These are phyloP conservation scores for Biancaea sappan DNA, from an alignment of 306 rosid genomes.

Conservation along the genomic window DNA sequence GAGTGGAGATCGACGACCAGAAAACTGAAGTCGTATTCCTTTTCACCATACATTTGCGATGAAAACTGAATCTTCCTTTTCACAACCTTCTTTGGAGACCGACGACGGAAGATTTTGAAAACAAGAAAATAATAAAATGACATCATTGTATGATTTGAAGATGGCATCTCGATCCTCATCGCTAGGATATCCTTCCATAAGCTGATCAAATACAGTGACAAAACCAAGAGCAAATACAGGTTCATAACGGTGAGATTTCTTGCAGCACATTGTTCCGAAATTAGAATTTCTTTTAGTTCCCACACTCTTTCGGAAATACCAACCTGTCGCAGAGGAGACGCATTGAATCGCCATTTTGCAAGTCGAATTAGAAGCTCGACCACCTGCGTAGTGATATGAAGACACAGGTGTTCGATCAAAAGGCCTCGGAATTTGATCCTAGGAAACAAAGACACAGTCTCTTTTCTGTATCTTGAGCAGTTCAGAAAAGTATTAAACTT, in stretches of 20 bases:
- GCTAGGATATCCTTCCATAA: slow-evolving; percentile 93
- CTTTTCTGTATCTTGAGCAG: no score
- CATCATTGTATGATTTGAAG: slow-evolving; percentile 77
- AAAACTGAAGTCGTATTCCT: no score
- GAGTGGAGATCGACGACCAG: no score
- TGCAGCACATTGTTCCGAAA: slow-evolving; percentile 53
- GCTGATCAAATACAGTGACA: slow-evolving; percentile 83
- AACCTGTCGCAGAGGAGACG: slow-evolving; percentile 67
- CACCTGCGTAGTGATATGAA: slow-evolving; percentile 38
- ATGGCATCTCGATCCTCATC: slow-evolving; percentile 83
- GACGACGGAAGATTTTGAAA: no score
- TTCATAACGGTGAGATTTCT: slow-evolving; percentile 75
- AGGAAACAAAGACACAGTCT: slow-evolving; percentile 40
- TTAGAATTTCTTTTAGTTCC: not conserved
- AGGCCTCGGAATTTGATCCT: slow-evolving; percentile 47
- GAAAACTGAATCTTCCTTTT: no score
- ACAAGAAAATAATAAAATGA: no score
- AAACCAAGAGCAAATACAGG: slow-evolving; percentile 93
- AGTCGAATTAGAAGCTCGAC: slow-evolving; percentile 40
- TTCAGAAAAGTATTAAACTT: no score
- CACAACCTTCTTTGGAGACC: no score
- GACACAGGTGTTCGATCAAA: slow-evolving; percentile 46
- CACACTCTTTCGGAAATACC: slow-evolving; percentile 21
- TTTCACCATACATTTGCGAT: no score
- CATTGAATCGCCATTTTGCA: slow-evolving; percentile 66